Evolutionary conservation across 495 filamentous ascomycete species (phyloP), one percentile per base, ranked within the genome.

Genomic region (Lasiosphaeria ovina): DNA sequence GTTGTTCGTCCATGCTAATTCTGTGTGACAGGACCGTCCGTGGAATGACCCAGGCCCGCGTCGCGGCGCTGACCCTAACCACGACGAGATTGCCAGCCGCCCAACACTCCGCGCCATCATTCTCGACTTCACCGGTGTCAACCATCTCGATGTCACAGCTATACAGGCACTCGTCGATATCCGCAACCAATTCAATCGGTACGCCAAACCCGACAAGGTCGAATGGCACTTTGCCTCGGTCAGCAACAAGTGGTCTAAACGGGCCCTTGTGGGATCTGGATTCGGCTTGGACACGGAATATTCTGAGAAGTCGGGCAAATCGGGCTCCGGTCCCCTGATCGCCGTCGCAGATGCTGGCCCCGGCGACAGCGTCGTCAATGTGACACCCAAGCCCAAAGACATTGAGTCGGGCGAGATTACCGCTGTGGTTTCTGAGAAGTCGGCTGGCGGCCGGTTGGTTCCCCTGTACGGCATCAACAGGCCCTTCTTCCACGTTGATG

Each of bases 11-110:
- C 12, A 8, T 62, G 62, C 16, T 63, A 62, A 42, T 24, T 6
- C 11, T 59, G 66, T 16, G 31, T 51, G 7, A 54, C 62, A 69
- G 68, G 78, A 78, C 35, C 73, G 71, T n/a, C 81, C 76, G 0
- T 98, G 93, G 93, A 97, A 97, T 68, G 86, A 97, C 70, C 88
- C 93, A 3, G 93, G 89, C 44, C 90, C 91, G 17, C 80, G 84
- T n/a, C 81, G 79, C 57, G 85, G 85, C 58, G 72, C 85, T 64
- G 32, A 45, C 4, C 14, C 35, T 11, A 51, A 67, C 12, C 49
- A 40, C 6, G 70, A 72, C 12, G 72, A 76, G 38, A 70, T 66
- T 35, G 67, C 67, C 50, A 52, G 61, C 34, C 66, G 69, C 0
- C 80, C 80, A 5, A 68, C 74, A 17, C 76, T 83, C 17, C 72